Evolutionary conservation across 208 protist species (phyloP), one percentile per base, ranked within the genome.

Genomic region (Novymonas esmeraldas): DNA sequence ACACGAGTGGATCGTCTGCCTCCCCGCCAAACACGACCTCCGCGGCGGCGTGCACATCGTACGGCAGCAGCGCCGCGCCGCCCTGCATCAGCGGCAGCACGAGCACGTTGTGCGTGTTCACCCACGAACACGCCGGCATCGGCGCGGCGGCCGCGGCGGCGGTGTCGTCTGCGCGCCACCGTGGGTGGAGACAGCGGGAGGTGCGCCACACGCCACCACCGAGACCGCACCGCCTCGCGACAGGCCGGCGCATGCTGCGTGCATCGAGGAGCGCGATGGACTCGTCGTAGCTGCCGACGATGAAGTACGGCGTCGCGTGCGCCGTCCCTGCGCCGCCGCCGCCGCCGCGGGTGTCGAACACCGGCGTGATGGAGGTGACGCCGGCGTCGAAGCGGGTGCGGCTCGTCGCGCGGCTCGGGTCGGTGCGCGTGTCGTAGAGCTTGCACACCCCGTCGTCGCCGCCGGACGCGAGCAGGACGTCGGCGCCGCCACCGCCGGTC

Each of bases 211-310:
- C 91, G 28, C 91, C 91, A 29, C 91, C 91, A 22, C 84, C 91
- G 14, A 96, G 69, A 9, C 41, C 39, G 11, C 59, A 55, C 13
- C 63, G 58, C 66, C 70, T 70, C 31, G 76, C 70, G 16, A 96
- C 64, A 0, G 88, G 84, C 7, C 78, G 58, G 24, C 79, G 77
- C 34, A 54, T 56, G 39, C 22, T 71, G 28, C 91, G 84, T 34
- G 75, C 55, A 67, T 96, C 91, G 29, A 94, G 52, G 31, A 96
- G 62, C 28, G 76, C 73, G 28, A 96, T 74, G 26, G 78, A 82
- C 70, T 93, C 91, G 58, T 92, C 87, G 73, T 96, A 96, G 36
- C 76, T 86, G 36, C 91, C 91, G 10, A 93, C 88, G 0, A 94
- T 68, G 5, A 86, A 31, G 56, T 88, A 86, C 2, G 78, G 81